Evolutionary conservation across 2,329 filamentous ascomycete species (phyloP), one percentile per base, ranked within the genome.

Genomic region (Ophiognomonia clavigignenti-juglandacearum): DNA sequence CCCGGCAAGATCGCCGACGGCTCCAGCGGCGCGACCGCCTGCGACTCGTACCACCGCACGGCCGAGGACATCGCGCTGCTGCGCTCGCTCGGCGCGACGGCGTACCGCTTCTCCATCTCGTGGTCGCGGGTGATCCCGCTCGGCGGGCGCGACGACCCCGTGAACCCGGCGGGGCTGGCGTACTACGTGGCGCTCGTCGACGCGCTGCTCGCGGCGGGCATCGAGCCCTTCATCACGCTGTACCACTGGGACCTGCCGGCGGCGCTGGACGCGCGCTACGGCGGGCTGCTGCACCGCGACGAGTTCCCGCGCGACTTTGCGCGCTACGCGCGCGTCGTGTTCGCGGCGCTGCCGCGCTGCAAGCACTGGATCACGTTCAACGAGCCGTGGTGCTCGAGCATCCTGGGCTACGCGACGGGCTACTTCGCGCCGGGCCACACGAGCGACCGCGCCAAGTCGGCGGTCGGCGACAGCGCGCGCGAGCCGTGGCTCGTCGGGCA

Each of bases 291-390:
- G 56, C 88, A 90, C 74, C 84, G 86, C 62, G 74, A 82, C 36
- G 88, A 95, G 69, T 95, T 93, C 65, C 82, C 86, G 3, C 77
- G 83, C 49, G 89, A 95, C 68, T 95, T 82, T 62, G 83, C 85
- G 57, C 71, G 85, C 67, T 95, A 91, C 61, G 85, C 88, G 9
- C 82, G 84, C 52, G 73, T 88, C 39, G 73, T 88, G 58, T 95
- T 90, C 70, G 75, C 84, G 61, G 79, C 82, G 1, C 74, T 95
- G 40, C 78, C 82, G 45, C 85, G 83, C 65, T 88, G 90, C 59
- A 88, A 89, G 72, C 77, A 88, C 68, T 95, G 89, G 89, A 88
- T 91, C 64, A 93, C 88, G 22, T 89, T 92, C 70, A 93, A 93
- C 64, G 88, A 95, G 71, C 89, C 89, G 4, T 93, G 86, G 82